phyloP scores from a whole-genome alignment of 805 yeast genomes.

The Isabelozyma pseudorhagii region DNA sequence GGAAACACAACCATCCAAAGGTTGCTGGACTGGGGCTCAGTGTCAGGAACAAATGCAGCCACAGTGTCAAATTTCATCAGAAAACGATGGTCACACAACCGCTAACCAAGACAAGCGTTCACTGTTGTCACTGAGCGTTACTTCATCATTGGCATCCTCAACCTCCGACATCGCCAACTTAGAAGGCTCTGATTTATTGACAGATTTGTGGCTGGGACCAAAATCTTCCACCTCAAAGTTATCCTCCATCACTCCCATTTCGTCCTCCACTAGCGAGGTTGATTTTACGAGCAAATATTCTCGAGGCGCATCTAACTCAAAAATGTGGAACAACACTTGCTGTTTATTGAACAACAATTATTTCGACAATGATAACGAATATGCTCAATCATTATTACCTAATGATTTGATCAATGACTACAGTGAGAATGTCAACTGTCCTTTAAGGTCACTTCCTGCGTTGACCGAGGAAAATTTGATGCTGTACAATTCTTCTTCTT shows the following conservation, averaged over 20 bases:
- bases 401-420: conserved; percentile 12
- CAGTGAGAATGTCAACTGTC: background rate
- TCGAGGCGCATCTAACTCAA: background rate
- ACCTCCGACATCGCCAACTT: background rate
- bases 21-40: background rate
- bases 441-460: conserved; percentile 11
- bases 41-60: background rate
- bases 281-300: background rate
- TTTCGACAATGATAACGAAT: conserved; percentile 11
- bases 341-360: conserved; percentile 1
- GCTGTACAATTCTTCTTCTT: conserved; percentile 1
- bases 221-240: conserved; percentile 12
- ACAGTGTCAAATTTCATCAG: background rate
- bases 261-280: conserved; percentile 1
- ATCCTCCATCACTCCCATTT: conserved; percentile 1
- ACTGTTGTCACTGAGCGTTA: background rate
- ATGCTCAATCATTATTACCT: conserved; percentile 20
- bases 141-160: background rate
- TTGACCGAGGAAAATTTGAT: conserved; percentile 39
- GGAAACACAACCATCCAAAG: background rate
- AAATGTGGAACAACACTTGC: background rate
- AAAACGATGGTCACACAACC: background rate
- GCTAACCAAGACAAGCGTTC: background rate
- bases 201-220: conserved; percentile 15
- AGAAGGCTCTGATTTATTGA: conserved; percentile 9